Base-by-base conservation (phyloP, 2,329 filamentous ascomycete species). In the Acrodontium crateriforme region DNA sequence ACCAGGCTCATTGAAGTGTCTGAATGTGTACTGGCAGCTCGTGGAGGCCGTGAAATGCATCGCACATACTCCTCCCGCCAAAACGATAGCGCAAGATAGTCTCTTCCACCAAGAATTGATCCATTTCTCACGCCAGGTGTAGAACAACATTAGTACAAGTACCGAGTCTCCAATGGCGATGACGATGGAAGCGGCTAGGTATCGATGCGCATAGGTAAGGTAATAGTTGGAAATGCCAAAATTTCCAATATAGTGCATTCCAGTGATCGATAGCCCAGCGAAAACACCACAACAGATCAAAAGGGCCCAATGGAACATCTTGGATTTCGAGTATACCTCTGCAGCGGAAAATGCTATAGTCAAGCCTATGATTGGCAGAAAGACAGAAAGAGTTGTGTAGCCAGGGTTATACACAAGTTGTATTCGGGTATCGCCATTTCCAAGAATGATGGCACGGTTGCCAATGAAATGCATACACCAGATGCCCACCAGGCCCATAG, bases 181-280 rank as follows among this genome's bases (percentile, higher is more conserved):
- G 24, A 77, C 49, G 12, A 71, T 71, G 4, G 82, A 71, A 2
- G 75, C 79, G 2, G 76, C 56, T 10, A 91, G 66, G 45, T 73
- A 71, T 13, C 55, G 56, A 9, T 58, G 46, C 3, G 56, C 52
- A 41, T 85, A 84, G 8, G 61, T 55, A 41, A 79, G 75, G 3
- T 49, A 54, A 46, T 89, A 92, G 49, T 91, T 87, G 16, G 65
- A 64, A 36, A 87, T 83, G 18, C 81, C 82, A 17, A 78, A 69
- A 47, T 91, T 84, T n/a, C 81, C 81, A 11, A 87, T 61, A 45
- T 89, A 91, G 51, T 91, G 80, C 82, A 91, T 89, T 17, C 77
- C 78, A 34, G 78, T 82, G 27, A 89, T 75, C 13, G 80, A 75
- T 4, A 73, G 62, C 9, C 83, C 83, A 2, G 78, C 77, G 23